These are phyloP conservation scores for Castanea crenata DNA, from an alignment of 306 rosid species.

Conservation along the genomic window DNA sequence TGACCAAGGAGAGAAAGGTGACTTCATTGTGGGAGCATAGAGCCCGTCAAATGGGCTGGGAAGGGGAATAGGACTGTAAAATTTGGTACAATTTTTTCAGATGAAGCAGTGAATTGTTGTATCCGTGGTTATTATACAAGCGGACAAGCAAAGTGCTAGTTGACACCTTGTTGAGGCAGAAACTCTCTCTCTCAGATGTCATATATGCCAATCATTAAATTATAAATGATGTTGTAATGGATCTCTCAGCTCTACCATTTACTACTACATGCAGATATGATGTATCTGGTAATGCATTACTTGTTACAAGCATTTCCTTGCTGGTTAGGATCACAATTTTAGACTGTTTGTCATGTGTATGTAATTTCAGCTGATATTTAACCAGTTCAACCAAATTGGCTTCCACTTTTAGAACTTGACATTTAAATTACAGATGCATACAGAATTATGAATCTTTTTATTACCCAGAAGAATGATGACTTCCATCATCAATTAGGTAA, in stretches of 20 bases:
- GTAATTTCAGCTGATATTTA: not conserved
- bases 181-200: conserved; percentile 27
- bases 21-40: conserved; percentile 77
- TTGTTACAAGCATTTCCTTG: not conserved
- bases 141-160: conserved; percentile 57
- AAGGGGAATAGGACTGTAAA: conserved; percentile 43
- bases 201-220: conserved; percentile 33
- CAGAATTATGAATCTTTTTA: not conserved
- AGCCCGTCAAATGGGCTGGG: conserved; percentile 94
- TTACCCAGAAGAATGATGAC: not conserved
- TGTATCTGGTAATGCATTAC: not conserved
- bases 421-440: not conserved
- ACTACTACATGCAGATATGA: conserved; percentile 8
- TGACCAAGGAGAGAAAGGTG: conserved; percentile 70
- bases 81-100: conserved; percentile 16
- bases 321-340: not conserved
- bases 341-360: not conserved
- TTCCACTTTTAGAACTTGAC: not conserved
- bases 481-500: no score
- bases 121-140: conserved; percentile 32
- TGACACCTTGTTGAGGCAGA: conserved; percentile 29
- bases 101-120: conserved; percentile 17
- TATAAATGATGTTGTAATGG: conserved; percentile 31
- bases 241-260: conserved; percentile 21
- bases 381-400: not conserved